Evolutionary conservation across 2,329 filamentous ascomycete genomes (phyloP).

Genomic region (Escovopsis sp.): DNA sequence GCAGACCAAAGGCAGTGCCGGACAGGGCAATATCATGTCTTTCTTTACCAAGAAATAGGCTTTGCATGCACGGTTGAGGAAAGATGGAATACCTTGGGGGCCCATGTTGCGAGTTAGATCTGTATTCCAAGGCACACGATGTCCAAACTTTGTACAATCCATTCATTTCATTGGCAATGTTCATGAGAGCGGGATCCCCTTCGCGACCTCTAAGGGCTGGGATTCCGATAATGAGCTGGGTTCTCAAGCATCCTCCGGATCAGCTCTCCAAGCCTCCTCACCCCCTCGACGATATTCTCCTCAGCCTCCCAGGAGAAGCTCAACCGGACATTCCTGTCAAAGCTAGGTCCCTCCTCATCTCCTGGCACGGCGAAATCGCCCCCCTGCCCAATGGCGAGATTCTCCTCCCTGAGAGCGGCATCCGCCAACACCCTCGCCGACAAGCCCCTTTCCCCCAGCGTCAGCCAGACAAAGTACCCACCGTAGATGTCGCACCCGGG

Average conservation of each 20-base stretch:
- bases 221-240: conserved; percentile 12
- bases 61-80: no score
- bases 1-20: conserved; percentile 33
- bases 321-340: conserved; percentile 46
- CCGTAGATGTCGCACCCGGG: conserved; percentile 42
- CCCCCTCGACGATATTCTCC: conserved; percentile 49
- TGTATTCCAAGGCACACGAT: no score
- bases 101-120: no score
- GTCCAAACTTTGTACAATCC: no score
- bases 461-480: conserved; percentile 78
- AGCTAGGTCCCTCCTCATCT: conserved; percentile 37
- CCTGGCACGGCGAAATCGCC: conserved; percentile 53
- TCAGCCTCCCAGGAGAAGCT: conserved; percentile 64
- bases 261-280: conserved; percentile 44
- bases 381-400: conserved; percentile 54
- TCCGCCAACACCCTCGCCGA: conserved; percentile 42
- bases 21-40: conserved; percentile 77
- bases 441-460: conserved; percentile 32
- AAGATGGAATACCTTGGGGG: no score
- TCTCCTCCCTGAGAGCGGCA: conserved; percentile 45
- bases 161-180: background rate
- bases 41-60: conserved; percentile 72
- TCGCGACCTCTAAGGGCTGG: background rate
- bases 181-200: no score
- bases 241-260: conserved; percentile 18